A percentile compares a stretch with the other conserved stretches of the same genome.
Evolutionary conservation across 2,329 filamentous ascomycete species (phyloP).

Genomic region (Hypoxylon sp.): DNA sequence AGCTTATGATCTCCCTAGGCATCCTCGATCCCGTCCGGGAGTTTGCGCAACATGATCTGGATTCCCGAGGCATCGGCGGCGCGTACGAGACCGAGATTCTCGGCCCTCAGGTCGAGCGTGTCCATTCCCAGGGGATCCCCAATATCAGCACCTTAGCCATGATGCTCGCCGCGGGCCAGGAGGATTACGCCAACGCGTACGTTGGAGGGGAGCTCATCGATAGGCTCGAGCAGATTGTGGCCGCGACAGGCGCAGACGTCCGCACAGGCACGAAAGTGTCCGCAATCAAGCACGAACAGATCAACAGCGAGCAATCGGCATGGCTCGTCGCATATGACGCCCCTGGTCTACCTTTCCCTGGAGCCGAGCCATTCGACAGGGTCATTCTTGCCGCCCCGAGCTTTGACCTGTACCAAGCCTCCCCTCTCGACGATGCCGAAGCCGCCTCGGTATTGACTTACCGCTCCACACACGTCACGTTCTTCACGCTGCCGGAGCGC

Average conservation of each 20-base stretch:
- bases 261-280: conserved; percentile 24
- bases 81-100: conserved; percentile 42
- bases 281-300: conserved; percentile 28
- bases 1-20: conserved; percentile 36
- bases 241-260: conserved; percentile 18
- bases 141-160: conserved; percentile 38
- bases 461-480: conserved; percentile 25
- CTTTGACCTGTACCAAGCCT: conserved; percentile 27
- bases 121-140: conserved; percentile 30
- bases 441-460: conserved; percentile 33
- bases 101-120: conserved; percentile 41
- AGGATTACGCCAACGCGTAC: conserved; percentile 41
- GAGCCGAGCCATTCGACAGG: conserved; percentile 35
- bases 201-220: conserved; percentile 40
- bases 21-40: conserved; percentile 26
- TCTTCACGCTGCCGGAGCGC: conserved; percentile 34
- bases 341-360: not conserved
- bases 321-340: conserved; percentile 37
- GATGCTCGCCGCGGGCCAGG: conserved; percentile 38
- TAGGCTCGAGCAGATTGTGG: conserved; percentile 30
- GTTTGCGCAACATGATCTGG: conserved; percentile 24
- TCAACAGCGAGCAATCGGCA: conserved; percentile 20
- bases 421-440: conserved; percentile 30
- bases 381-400: conserved; percentile 40
- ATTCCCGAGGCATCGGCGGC: conserved; percentile 36